Evolutionary conservation across 108 stramenopile genomes (phyloP).

Genomic region (Nitzschia putrida): DNA sequence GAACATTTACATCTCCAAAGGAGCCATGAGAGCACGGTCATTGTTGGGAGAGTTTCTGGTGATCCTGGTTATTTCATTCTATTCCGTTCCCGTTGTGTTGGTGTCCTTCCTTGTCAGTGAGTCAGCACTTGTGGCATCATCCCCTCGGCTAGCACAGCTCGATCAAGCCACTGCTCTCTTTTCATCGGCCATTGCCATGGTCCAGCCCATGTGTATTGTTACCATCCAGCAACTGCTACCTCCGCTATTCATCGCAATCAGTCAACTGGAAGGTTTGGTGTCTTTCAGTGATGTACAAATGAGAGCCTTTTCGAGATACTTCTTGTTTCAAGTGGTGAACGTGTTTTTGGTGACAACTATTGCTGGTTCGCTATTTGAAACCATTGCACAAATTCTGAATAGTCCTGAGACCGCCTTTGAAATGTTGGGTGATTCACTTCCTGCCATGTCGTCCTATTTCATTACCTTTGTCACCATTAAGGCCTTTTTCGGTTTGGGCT

Average conservation of each 20-base stretch:
- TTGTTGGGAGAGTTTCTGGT: constrained; percentile 78
- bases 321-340: constrained; percentile 87
- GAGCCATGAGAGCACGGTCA: constrained; percentile 71
- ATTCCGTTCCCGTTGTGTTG: constrained; percentile 80
- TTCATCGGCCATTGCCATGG: constrained; percentile 74
- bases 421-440: constrained; percentile 86
- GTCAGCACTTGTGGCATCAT: constrained; percentile 73
- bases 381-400: constrained; percentile 78
- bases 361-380: constrained; percentile 89
- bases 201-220: constrained; percentile 87
- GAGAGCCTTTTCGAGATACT: constrained; percentile 88
- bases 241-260: constrained; percentile 78
- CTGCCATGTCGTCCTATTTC: constrained; percentile 87
- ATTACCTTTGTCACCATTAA: constrained; percentile 88
- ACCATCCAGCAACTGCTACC: constrained; percentile 81
- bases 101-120: constrained; percentile 87
- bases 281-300: constrained; percentile 86
- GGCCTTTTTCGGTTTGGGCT: constrained; percentile 83
- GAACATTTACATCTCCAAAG: constrained; percentile 85
- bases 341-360: constrained; percentile 91
- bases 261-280: constrained; percentile 73
- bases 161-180: constrained; percentile 80
- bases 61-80: constrained; percentile 77
- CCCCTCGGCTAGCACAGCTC: constrained; percentile 75
- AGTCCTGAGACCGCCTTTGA: constrained; percentile 86